These are phyloP conservation scores for Phtheirospermum japonicum DNA, from an alignment of 257 asterid species.

Conservation along the genomic window DNA sequence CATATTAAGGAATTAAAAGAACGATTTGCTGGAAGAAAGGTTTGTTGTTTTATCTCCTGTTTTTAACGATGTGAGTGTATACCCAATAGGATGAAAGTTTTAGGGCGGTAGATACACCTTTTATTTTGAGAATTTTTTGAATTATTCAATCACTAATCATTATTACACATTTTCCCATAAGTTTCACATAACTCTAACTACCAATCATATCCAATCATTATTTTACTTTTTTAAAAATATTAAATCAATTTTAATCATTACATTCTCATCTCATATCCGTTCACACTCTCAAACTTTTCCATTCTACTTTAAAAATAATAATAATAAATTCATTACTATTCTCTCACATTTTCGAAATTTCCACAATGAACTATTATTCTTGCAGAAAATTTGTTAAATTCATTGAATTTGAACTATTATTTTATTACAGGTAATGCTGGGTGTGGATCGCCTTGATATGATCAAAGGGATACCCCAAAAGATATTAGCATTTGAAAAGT, in stretches of 20 bases:
- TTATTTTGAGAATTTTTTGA: background rate
- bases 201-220: no score
- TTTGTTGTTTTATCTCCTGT: slow-evolving; percentile 27
- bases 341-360: no score
- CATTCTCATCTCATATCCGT: no score
- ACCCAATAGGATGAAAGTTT: background rate
- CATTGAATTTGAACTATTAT: background rate
- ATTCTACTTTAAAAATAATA: no score
- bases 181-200: slow-evolving; percentile 6
- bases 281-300: no score
- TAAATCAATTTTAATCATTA: no score
- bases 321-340: no score
- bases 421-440: slow-evolving; percentile 65
- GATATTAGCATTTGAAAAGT: slow-evolving; percentile 78
- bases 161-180: no score
- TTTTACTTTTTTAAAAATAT: no score
- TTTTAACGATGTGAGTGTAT: background rate
- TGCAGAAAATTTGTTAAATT: no score
- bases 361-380: no score
- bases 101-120: background rate
- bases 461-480: slow-evolving; percentile 84
- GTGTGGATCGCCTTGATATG: slow-evolving; percentile 89
- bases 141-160: no score
- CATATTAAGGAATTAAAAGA: slow-evolving; percentile 52
- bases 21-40: slow-evolving; percentile 78